These are phyloP conservation scores for Colletotrichum cordylinicola DNA, from an alignment of 2,329 filamentous ascomycete genomes.

Conservation along the genomic window DNA sequence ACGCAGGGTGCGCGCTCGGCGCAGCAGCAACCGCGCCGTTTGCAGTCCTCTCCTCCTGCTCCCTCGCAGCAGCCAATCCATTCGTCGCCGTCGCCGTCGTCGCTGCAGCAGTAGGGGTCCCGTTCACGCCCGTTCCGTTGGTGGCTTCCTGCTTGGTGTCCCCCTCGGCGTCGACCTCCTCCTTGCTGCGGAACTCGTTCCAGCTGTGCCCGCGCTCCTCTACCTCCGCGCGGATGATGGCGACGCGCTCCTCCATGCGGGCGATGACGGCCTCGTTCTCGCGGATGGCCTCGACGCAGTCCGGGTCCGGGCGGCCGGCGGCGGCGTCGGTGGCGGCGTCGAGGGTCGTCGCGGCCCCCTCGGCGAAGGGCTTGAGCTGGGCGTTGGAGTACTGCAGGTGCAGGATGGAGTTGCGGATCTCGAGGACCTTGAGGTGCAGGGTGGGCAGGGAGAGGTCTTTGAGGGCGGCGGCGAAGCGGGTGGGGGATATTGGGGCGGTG, in stretches of 20 bases:
- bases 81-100: conserved; percentile 14
- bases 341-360: conserved; percentile 42
- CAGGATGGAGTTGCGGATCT: conserved; percentile 76
- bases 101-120: neutral
- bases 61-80: conserved; percentile 13
- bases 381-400: conserved; percentile 78
- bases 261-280: conserved; percentile 75
- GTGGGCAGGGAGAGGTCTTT: conserved; percentile 68
- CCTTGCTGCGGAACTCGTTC: conserved; percentile 59
- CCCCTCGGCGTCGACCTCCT: conserved; percentile 44
- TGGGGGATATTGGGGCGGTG: conserved; percentile 63
- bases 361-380: conserved; percentile 73
- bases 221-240: conserved; percentile 69
- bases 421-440: conserved; percentile 77
- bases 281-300: conserved; percentile 75
- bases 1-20: conserved; percentile 47
- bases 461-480: conserved; percentile 71
- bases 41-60: conserved; percentile 18
- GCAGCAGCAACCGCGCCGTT: conserved; percentile 8
- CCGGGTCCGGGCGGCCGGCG: conserved; percentile 57
- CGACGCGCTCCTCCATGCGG: conserved; percentile 71
- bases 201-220: conserved; percentile 62
- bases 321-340: conserved; percentile 27
- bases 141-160: neutral
- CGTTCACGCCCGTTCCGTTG: neutral